Evolutionary conservation across 2,329 filamentous ascomycete species (phyloP), one percentile per base, ranked within the genome.

Genomic region (Verticillium longisporum): DNA sequence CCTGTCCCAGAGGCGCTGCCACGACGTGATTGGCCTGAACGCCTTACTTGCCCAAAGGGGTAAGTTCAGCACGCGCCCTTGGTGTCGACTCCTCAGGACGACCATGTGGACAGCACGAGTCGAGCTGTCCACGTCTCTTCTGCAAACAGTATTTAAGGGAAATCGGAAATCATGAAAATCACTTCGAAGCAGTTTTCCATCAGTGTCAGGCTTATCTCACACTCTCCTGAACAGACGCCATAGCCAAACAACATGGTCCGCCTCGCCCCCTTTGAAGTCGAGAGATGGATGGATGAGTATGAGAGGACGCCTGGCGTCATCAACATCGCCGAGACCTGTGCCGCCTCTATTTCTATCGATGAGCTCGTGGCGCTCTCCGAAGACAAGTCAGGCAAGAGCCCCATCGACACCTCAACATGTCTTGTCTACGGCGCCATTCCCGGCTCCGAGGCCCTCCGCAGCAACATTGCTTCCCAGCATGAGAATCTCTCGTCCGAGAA

Each of bases 251-350:
- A 56, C 31, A 75, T 76, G 74, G 73, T 75, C 63, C 72, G 61
- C 13, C 57, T 65, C 33, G 45, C 63, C 55, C 58, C 63, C 1
- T 92, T 92, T 69, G 81, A 83, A 15, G 89, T 95, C 9, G 91
- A 96, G 75, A 74, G 85, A 73, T 88, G 85, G 85, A 87, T 88
- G 83, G 82, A 86, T 72, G 74, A 77, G 60, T 85, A 85, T 65
- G 83, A 87, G 70, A 78, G 67, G 9, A 85, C 80, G 2, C 80
- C 82, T 0, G 79, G 78, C 5, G 80, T 83, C 2, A 70, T 87
- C 72, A 93, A 96, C 72, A 83, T 94, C 57, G 88, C 90, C 61
- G 90, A 94, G 73, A 94, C 90, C 1, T 94, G 90, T 70, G 88
- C 85, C 61, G 85, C 88, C 2, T 91, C 89, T 3, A 79, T 94